Evolutionary conservation across 169 alveolate genomes (phyloP).

Genomic region (Eimeria necatrix): DNA sequence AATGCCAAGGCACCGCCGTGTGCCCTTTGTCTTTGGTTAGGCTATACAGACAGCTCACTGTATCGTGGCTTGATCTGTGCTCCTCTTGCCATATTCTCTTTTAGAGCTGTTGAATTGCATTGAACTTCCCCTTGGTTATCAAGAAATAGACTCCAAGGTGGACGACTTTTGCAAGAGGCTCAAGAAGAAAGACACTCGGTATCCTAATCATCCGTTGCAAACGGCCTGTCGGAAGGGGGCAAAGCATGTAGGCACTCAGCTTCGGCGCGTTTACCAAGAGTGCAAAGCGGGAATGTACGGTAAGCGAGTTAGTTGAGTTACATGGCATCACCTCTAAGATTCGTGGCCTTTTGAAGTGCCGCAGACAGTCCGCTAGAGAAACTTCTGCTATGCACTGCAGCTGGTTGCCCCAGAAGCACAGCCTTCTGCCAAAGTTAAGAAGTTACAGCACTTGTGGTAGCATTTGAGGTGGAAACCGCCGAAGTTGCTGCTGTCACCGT

Average conservation of each 20-base stretch:
- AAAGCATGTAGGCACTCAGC: slow-evolving; percentile 26
- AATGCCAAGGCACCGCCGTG: neutral
- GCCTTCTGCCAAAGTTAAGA: too few relatives aligned
- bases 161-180: slow-evolving; percentile 1
- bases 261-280: neutral
- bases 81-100: neutral
- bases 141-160: slow-evolving; percentile 26
- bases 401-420: too few relatives aligned
- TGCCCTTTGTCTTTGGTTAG: neutral
- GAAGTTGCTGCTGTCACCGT: neutral
- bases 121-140: slow-evolving; percentile 53
- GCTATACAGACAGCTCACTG: neutral
- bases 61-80: neutral
- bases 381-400: too few relatives aligned
- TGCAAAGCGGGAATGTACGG: slow-evolving; percentile 27
- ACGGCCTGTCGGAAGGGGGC: slow-evolving; percentile 41
- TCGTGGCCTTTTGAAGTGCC: neutral
- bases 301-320: neutral
- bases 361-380: neutral
- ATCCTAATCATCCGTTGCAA: slow-evolving; percentile 61
- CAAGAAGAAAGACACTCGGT: neutral
- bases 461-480: too few relatives aligned
- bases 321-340: neutral
- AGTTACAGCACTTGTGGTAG: too few relatives aligned
- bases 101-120: slow-evolving; percentile 50